Conservation (phyloP, 2,329 filamentous ascomycete species). For the Penicillium sp. region DNA sequence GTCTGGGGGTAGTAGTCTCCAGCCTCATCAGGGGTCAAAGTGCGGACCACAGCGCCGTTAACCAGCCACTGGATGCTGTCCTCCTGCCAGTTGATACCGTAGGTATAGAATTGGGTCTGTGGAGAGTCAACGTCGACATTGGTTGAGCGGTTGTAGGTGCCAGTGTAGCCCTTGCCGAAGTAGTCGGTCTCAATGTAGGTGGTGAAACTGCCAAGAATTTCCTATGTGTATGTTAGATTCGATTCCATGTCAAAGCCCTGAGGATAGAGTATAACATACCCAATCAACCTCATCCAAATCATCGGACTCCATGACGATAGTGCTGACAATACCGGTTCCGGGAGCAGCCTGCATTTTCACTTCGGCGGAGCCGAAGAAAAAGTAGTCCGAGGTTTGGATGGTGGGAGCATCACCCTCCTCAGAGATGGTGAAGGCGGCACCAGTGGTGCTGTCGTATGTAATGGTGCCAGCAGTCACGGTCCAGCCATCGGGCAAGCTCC, state of each 20-base stretch:
- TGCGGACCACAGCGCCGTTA: constrained; percentile 59
- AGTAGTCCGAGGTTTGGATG: constrained; percentile 85
- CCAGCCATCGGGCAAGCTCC: constrained; percentile 72
- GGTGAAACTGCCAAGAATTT: constrained; percentile 34
- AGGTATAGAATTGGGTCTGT: constrained; percentile 43
- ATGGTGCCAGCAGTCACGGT: constrained; percentile 50
- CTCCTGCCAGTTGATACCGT: constrained; percentile 62
- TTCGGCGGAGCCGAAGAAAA: constrained; percentile 93
- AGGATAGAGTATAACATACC: constrained; percentile 53
- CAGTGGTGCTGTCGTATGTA: constrained; percentile 64
- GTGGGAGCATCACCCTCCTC: constrained; percentile 79
- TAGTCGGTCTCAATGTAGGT: constrained; percentile 73
- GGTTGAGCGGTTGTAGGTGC: constrained; percentile 74
- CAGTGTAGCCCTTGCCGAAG: constrained; percentile 88
- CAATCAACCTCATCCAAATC: constrained; percentile 93
- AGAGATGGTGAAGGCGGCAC: constrained; percentile 75
- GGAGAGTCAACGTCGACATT: constrained; percentile 66
- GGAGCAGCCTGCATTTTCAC: constrained; percentile 80
- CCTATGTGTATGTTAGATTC: constrained; percentile 21
- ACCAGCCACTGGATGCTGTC: constrained; percentile 62
- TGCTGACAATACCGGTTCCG: constrained; percentile 87
- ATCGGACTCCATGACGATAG: constrained; percentile 88
- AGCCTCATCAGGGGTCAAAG: constrained; percentile 58
- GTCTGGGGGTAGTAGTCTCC: constrained; percentile 66
- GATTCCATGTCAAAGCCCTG: background rate